Evolutionary conservation across 2,329 filamentous ascomycete species (phyloP).

Genomic region (Aspergillus sp.): DNA sequence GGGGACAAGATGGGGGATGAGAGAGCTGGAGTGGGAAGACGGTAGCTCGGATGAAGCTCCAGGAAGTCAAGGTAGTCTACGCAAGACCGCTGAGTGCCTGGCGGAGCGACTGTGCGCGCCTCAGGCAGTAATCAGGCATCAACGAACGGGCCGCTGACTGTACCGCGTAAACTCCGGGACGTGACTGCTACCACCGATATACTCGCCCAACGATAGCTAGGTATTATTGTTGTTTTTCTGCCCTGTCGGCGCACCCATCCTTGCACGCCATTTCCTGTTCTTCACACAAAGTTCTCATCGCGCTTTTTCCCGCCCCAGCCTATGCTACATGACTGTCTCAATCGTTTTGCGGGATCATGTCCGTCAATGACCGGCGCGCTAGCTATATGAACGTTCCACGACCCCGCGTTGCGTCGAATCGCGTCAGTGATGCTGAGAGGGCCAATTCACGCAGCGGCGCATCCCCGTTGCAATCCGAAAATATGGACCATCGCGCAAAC

Average conservation of each 20-base stretch:
- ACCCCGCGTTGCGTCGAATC: conserved; percentile 41
- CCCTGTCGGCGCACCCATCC: background rate
- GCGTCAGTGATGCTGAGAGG: conserved; percentile 33
- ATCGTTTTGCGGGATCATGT: conserved; percentile 31
- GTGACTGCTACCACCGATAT: conserved; percentile 7
- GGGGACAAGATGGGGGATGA: conserved; percentile 9
- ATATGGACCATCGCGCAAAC: conserved; percentile 32
- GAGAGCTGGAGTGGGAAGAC: conserved; percentile 17
- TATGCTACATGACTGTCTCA: conserved; percentile 22
- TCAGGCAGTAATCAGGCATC: conserved; percentile 19
- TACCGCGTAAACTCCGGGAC: conserved; percentile 11
- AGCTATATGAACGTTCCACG: conserved; percentile 37
- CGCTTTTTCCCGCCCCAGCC: conserved; percentile 6
- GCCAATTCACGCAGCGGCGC: conserved; percentile 24
- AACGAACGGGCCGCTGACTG: conserved; percentile 3
- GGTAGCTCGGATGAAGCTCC: conserved; percentile 29
- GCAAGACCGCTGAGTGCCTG: conserved; percentile 36
- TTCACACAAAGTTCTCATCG: background rate
- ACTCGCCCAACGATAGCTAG: background rate
- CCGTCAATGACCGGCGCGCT: conserved; percentile 39
- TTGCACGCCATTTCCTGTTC: background rate
- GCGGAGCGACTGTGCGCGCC: conserved; percentile 18
- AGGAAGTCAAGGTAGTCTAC: conserved; percentile 27
- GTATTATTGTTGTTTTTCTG: background rate
- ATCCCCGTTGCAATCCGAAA: conserved; percentile 29